phyloP scores from a whole-genome alignment of 768 basidiomycete species.

The Sarcomyxa edulis region DNA sequence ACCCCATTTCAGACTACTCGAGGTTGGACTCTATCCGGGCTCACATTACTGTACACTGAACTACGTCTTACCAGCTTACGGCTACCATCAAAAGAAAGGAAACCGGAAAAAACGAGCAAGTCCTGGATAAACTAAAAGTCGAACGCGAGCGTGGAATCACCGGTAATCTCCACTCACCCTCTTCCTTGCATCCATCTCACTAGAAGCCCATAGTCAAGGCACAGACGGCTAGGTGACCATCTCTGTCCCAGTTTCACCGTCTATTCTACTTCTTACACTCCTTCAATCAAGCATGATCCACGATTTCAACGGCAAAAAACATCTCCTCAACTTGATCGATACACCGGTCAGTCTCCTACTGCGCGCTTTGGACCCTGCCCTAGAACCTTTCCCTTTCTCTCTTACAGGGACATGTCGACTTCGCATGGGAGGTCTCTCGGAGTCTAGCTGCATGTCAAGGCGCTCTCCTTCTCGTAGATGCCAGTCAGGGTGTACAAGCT shows the following conservation, averaged over 20 bases:
- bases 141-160: conserved; percentile 97
- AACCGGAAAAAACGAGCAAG: conserved; percentile 72
- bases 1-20: conserved; percentile 49
- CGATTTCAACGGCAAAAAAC: conserved; percentile 41
- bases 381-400: not conserved
- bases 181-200: conserved; percentile 4
- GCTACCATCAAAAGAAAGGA: conserved; percentile 73
- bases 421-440: conserved; percentile 93
- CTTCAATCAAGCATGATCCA: conserved; percentile 95
- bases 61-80: conserved; percentile 56
- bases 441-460: conserved; percentile 93
- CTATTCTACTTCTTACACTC: conserved; percentile 10
- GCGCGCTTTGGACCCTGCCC: not conserved
- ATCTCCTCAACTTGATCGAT: conserved; percentile 92
- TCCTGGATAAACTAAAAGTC: conserved; percentile 92
- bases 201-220: conserved; percentile 68
- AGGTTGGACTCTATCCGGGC: conserved; percentile 35
- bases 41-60: conserved; percentile 1
- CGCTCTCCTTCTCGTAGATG: conserved; percentile 74
- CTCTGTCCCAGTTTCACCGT: not conserved
- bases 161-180: conserved; percentile 46
- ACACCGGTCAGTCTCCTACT: conserved; percentile 61
- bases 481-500: conserved; percentile 97
- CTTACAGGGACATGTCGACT: conserved; percentile 94
- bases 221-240: conserved; percentile 76